phyloP scores from a whole-genome alignment of 2,329 filamentous ascomycete genomes.

The Massarina eburnea region DNA sequence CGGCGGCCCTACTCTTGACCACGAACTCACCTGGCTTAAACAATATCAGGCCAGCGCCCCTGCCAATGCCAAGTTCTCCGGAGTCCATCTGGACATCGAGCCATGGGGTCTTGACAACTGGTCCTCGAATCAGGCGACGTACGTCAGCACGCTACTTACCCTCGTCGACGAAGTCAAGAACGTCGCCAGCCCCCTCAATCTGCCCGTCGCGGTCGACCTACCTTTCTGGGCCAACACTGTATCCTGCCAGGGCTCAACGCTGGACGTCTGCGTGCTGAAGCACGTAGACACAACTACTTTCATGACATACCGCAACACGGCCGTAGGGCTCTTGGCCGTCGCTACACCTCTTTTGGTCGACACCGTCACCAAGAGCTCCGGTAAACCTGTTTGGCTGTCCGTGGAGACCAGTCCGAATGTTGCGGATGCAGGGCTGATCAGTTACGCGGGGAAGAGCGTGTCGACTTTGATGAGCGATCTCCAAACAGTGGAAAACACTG shows the following conservation, averaged over 20 bases:
- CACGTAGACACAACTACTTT: conserved; percentile 10
- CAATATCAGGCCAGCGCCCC: conserved; percentile 7
- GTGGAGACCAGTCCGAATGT: conserved; percentile 9
- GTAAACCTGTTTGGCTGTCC: conserved; percentile 7
- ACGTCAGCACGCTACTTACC: conserved; percentile 3
- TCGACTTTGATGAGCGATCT: conserved; percentile 6
- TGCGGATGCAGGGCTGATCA: conserved; percentile 7
- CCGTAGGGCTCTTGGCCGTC: conserved; percentile 4
- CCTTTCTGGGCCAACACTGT: conserved; percentile 13
- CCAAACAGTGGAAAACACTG: conserved; percentile 1
- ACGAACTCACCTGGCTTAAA: conserved; percentile 10
- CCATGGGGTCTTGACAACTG: conserved; percentile 11
- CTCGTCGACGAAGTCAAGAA: conserved; percentile 4
- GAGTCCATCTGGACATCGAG: conserved; percentile 13
- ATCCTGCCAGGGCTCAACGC: conserved; percentile 5
- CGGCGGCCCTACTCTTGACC: conserved; percentile 8
- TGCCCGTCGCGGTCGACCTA: conserved; percentile 10
- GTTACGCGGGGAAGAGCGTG: conserved; percentile 10
- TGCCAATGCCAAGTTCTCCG: conserved; percentile 7
- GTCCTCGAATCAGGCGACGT: conserved; percentile 5
- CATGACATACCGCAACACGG: conserved; percentile 14
- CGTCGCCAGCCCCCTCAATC: conserved; percentile 1
- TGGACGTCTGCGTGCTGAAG: conserved; percentile 9
- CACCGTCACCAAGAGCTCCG: neutral
- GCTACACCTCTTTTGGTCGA: conserved; percentile 6